Base-by-base conservation (phyloP, 371 early-diverging fungal genomes). In the Fennellomyces sp. region DNA sequence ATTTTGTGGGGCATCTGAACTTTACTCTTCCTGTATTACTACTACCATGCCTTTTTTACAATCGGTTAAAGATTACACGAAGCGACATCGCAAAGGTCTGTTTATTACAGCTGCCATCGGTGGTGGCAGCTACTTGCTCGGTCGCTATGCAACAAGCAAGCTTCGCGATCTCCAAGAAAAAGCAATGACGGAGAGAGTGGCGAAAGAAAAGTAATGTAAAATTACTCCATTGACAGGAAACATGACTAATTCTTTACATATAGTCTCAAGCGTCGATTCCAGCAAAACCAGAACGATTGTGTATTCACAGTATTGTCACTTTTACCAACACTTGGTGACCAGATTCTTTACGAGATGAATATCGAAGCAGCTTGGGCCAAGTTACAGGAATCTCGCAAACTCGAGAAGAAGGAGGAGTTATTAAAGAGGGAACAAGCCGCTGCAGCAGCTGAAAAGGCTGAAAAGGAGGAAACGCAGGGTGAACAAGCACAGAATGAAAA, bases 261-360 rank as follows among this genome's bases (percentile, higher is more conserved):
- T 68, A 93, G 91, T 62, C 77, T 94, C 51, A 88, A 88, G 58
- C 83, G 91, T 39, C 90, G 96, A n/a, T 96, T 95, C 65, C 92
- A 94, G 61, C 93, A 94, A 75, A 94, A 94, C 72, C 94, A 92
- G 69, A 87, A 88, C 56, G 97, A 97, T 73, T 94, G 95, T 69
- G 78, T 87, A 23, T 94, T 90, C 55, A 91, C 93, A 1, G 89
- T 94, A 5, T 66, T 86, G 48, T 85, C 93, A 15, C 80, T 93
- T 29, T 72, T 96, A 47, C 93, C 94, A 0, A 88, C 91, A 13
- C 69, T 95, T 33, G 86, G 85, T 57, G 90, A 93, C 45, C 86
- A 92, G 48, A 72, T 97, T 0, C 73, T 92, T 55, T 76, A 83
- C 19, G 86, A 86, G 31, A 86, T 91, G 50, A 87, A 94, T 45